These are phyloP conservation scores for Ogataea degrootiae DNA, from an alignment of 805 yeast species.

Conservation along the genomic window DNA sequence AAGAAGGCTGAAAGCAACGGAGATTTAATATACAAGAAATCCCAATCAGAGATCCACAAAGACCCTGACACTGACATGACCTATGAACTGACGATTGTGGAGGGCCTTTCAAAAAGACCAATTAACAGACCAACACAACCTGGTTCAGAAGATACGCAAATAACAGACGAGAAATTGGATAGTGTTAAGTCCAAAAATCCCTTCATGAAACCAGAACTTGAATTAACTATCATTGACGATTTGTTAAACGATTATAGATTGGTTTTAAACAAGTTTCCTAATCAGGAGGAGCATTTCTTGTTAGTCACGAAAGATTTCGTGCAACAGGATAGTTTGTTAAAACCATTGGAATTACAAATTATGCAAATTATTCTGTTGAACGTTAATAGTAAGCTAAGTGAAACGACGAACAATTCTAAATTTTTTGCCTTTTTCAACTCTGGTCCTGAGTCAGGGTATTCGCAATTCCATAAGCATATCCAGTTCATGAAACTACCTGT, in stretches of 20 bases:
- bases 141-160: conserved; percentile 28
- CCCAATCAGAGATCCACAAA: conserved; percentile 16
- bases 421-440: conserved; percentile 86
- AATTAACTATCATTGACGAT: conserved; percentile 54
- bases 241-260: conserved; percentile 53
- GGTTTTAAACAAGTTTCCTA: conserved; percentile 83
- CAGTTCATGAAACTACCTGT: conserved; percentile 76
- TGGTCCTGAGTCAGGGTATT: conserved; percentile 89
- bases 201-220: conserved; percentile 75
- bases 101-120: conserved; percentile 31
- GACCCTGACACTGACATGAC: conserved; percentile 21
- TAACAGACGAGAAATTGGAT: conserved; percentile 31
- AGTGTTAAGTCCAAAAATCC: conserved; percentile 50
- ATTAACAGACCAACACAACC: conserved; percentile 32
- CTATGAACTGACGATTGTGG: conserved; percentile 30
- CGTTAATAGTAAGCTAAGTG: conserved; percentile 34
- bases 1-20: conserved; percentile 19
- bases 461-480: conserved; percentile 88
- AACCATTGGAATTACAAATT: conserved; percentile 63
- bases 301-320: conserved; percentile 71
- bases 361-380: conserved; percentile 50
- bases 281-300: conserved; percentile 73
- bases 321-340: conserved; percentile 66
- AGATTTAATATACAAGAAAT: conserved; percentile 21
- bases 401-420: conserved; percentile 33